Conservation (phyloP, 768 basidiomycete genomes). For the Podaxis mareebaensis region DNA sequence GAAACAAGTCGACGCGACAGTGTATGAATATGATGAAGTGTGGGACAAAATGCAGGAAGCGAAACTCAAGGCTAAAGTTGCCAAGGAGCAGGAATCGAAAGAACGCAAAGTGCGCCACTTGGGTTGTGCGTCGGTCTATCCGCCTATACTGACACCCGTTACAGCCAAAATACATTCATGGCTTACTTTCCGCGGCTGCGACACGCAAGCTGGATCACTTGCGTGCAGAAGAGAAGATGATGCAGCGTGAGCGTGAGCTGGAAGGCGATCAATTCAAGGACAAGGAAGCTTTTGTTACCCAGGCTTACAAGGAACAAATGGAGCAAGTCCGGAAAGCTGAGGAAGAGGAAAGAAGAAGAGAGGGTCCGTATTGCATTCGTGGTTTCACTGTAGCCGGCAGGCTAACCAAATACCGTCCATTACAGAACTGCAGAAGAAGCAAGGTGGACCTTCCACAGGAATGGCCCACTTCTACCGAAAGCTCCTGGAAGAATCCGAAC, state of each 20-base stretch:
- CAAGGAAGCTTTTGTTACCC: slow-evolving; percentile 97
- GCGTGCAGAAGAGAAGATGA: slow-evolving; percentile 97
- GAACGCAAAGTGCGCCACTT: slow-evolving; percentile 55
- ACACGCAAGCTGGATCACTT: slow-evolving; percentile 87
- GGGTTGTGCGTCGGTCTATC: slow-evolving; percentile 40
- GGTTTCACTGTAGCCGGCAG: background rate
- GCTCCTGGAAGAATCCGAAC: slow-evolving; percentile 75
- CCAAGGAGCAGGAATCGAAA: slow-evolving; percentile 72
- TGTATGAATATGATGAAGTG: slow-evolving; percentile 95
- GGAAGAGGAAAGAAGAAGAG: slow-evolving; percentile 85
- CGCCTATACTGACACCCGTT: background rate
- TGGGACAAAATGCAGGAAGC: slow-evolving; percentile 95
- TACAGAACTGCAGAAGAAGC: slow-evolving; percentile 64
- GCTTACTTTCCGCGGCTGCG: slow-evolving; percentile 77
- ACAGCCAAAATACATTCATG: slow-evolving; percentile 92
- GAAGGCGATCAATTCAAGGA: slow-evolving; percentile 94
- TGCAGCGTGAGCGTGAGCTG: slow-evolving; percentile 86
- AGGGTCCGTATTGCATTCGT: slow-evolving; percentile 57
- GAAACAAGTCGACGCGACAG: slow-evolving; percentile 73
- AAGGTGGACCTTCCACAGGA: slow-evolving; percentile 61
- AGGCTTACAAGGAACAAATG: slow-evolving; percentile 96
- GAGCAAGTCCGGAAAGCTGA: slow-evolving; percentile 88
- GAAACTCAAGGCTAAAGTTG: slow-evolving; percentile 70
- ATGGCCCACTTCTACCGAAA: slow-evolving; percentile 85
- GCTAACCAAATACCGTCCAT: background rate